These are phyloP conservation scores for Grigorovia transvaalensis DNA, from an alignment of 805 yeast genomes.

Conservation along the genomic window DNA sequence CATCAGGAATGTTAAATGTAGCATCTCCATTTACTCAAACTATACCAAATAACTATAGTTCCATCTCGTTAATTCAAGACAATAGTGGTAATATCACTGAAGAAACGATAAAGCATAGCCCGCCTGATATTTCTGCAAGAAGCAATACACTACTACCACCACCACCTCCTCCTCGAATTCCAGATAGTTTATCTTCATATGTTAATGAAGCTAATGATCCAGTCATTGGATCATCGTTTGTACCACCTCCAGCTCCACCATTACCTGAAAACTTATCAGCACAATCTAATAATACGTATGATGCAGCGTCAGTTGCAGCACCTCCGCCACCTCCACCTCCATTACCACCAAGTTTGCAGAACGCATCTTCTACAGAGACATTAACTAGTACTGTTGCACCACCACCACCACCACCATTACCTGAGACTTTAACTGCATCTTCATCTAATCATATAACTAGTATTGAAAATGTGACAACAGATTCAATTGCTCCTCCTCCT, in stretches of 20 bases:
- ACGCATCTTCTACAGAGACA: slow-evolving; percentile 7
- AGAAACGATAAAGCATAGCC: not conserved
- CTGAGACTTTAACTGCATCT: slow-evolving; percentile 1
- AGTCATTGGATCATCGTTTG: not conserved
- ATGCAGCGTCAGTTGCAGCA: not conserved
- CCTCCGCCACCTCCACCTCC: slow-evolving; percentile 15
- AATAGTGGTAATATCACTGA: not conserved
- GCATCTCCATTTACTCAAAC: not conserved
- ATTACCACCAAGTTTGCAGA: not conserved
- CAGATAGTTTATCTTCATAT: not conserved
- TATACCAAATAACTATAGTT: not conserved
- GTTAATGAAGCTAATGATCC: not conserved
- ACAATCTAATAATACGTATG: not conserved
- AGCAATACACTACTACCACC: slow-evolving; percentile 12
- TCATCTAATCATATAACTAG: not conserved
- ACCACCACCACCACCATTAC: slow-evolving; percentile 22
- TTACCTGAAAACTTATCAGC: slow-evolving; percentile 3
- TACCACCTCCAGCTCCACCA: slow-evolving; percentile 16
- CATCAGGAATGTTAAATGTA: not conserved
- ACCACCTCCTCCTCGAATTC: slow-evolving; percentile 18
- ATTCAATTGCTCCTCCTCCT: slow-evolving; percentile 8
- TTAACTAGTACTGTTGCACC: slow-evolving; percentile 22
- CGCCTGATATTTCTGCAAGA: not conserved
- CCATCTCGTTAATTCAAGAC: not conserved
- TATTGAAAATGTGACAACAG: slow-evolving; percentile 3